A percentile compares a stretch with the other conserved stretches of the same genome.
phyloP scores from a whole-genome alignment of 345 rosid genomes.

The Populus simonii region DNA sequence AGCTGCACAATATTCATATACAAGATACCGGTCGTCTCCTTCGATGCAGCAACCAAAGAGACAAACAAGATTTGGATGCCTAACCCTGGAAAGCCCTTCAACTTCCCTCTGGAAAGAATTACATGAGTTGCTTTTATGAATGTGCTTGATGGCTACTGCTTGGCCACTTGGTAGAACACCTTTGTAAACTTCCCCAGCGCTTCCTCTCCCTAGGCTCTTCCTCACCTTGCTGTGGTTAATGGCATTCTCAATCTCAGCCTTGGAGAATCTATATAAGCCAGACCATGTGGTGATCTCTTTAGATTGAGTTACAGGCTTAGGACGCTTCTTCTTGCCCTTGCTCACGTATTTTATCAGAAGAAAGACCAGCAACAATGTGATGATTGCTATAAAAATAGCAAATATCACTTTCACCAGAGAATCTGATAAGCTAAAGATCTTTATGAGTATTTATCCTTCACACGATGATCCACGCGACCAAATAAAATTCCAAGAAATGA shows the following conservation, averaged over 20 bases:
- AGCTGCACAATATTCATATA: conserved; percentile 53
- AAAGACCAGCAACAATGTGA: conserved; percentile 31
- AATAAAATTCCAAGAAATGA: not conserved
- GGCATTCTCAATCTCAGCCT: conserved; percentile 57
- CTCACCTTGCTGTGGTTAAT: conserved; percentile 29
- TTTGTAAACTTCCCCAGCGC: conserved; percentile 57
- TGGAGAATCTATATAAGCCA: conserved; percentile 50
- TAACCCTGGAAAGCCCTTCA: conserved; percentile 53
- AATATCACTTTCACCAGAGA: conserved; percentile 20
- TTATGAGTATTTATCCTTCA: conserved; percentile 6
- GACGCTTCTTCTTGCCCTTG: conserved; percentile 15
- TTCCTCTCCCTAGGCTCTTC: conserved; percentile 48
- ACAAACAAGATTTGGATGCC: conserved; percentile 59
- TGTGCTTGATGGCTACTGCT: conserved; percentile 55
- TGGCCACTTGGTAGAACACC: conserved; percentile 63
- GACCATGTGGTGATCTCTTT: conserved; percentile 36
- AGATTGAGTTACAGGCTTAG: not conserved
- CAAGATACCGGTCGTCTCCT: conserved; percentile 52
- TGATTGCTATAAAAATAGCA: conserved; percentile 22
- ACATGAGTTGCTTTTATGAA: conserved; percentile 30
- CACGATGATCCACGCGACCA: too few species aligned
- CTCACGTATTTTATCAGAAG: conserved; percentile 32
- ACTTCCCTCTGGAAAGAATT: conserved; percentile 57
- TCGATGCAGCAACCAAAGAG: conserved; percentile 57
- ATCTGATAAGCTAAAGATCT: conserved; percentile 35